Base-by-base conservation (phyloP, 2,329 filamentous ascomycete species). In the Aspergillus calidoustus region DNA sequence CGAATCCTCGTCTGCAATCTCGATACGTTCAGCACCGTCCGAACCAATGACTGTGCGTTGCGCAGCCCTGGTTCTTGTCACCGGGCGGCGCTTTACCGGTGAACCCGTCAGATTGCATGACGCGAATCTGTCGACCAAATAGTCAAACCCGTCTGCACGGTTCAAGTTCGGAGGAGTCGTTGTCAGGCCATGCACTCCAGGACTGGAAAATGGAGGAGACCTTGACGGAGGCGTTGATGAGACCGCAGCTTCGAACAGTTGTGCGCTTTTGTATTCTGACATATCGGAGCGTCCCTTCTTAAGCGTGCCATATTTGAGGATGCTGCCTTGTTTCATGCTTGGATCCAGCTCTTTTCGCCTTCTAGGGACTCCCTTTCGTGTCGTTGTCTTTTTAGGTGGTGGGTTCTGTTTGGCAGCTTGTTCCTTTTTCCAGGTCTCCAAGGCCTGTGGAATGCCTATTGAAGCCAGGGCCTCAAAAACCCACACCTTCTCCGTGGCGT, bases 401-500 rank as follows among this genome's bases (percentile, higher is more conserved):
- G 46, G n/a, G 2, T 69, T 64, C 48, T 64, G 66, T 60, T 76
- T 77, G 22, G 71, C 70, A 5, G 68, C 64, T 60, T 75, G 71
- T 63, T 75, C 74, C 41, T 71, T 72, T 50, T 91, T 85, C 84
- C 89, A 93, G 47, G 86, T 84, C 65, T 88, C 82, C 0, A 91
- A 84, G 30, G 85, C 85, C 2, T 87, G 77, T 3, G 90, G 90
- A 58, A 89, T 83, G 0, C 90, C 90, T 3, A 89, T 73, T 60
- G 83, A 86, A 4, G 87, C 85, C 56, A 91, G 81, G 0, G 84
- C 82, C 67, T 89, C 86, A 23, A 90, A 81, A 6, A 93, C 77
- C 91, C 91, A 94, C 9, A 85, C 74, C 65, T 89, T 85, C 46
- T 91, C 86, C 1, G 87, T 80, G 30, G 87, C 82, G 8, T 82